Evolutionary conservation across 164 flowering plant genomes (phyloP).

Genomic region (Stephania cephalantha): DNA sequence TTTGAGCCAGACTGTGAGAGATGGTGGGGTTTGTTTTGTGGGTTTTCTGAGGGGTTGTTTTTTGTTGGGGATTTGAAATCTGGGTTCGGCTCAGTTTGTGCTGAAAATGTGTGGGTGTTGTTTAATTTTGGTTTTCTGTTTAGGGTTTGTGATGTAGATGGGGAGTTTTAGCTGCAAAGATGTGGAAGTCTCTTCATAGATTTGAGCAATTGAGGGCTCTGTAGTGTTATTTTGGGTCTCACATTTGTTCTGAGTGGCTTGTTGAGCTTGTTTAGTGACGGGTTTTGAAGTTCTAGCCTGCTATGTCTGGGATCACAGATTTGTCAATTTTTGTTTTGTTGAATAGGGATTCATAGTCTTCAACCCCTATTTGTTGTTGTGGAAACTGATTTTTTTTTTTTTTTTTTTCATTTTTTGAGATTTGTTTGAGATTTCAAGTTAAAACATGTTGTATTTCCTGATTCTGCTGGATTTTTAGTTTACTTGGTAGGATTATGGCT

Average conservation of each 20-base stretch:
- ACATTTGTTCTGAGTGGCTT: background rate
- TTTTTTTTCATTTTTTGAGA: background rate
- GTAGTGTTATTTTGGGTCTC: background rate
- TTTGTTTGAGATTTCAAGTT: background rate
- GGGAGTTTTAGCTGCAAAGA: background rate
- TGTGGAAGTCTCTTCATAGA: background rate
- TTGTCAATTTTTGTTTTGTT: background rate
- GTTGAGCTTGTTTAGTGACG: background rate
- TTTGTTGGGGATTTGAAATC: conserved; percentile 5
- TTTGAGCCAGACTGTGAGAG: background rate
- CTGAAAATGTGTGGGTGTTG: background rate
- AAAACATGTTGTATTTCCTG: background rate
- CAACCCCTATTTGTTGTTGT: background rate
- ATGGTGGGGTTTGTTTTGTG: conserved; percentile 7
- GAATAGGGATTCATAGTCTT: background rate
- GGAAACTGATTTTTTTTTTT: background rate
- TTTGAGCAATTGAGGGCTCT: conserved; percentile 14
- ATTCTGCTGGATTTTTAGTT: background rate
- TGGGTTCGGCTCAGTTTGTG: conserved; percentile 1
- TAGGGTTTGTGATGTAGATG: background rate
- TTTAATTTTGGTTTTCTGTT: background rate
- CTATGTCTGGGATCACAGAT: background rate
- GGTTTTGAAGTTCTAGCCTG: background rate
- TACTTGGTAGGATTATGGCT: background rate
- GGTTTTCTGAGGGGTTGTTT: background rate